phyloP scores from a whole-genome alignment of 352 stramenopile species.

The Plasmopara muralis region DNA sequence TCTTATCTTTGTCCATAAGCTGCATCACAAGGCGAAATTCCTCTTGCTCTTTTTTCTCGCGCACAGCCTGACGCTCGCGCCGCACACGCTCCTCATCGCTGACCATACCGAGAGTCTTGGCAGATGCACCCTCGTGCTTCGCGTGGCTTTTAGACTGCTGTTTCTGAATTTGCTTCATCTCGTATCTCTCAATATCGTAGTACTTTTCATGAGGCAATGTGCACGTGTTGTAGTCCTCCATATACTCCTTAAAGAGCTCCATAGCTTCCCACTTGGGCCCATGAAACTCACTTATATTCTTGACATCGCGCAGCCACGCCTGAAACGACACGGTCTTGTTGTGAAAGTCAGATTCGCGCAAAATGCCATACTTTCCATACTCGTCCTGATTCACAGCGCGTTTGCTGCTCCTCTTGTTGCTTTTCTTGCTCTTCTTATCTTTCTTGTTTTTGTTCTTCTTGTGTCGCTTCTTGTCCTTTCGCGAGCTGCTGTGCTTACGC shows the following conservation, averaged over 20 bases:
- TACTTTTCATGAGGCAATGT: conserved; percentile 96
- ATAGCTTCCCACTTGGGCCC: conserved; percentile 84
- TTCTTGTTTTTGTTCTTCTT: conserved; percentile 34
- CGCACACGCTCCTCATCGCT: conserved; percentile 62
- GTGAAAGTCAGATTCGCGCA: conserved; percentile 90
- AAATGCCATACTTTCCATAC: conserved; percentile 96
- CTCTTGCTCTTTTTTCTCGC: conserved; percentile 56
- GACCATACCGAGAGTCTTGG: conserved; percentile 19
- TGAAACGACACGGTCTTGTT: conserved; percentile 90
- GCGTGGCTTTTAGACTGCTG: conserved; percentile 44
- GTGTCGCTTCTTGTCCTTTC: conserved; percentile 30
- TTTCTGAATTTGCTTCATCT: conserved; percentile 91
- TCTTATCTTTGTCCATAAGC: conserved; percentile 82
- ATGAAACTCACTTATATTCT: conserved; percentile 85
- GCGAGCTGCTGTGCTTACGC: conserved; percentile 20
- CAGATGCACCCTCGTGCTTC: conserved; percentile 21
- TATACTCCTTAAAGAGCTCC: conserved; percentile 90
- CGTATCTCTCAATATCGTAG: conserved; percentile 97
- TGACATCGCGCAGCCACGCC: conserved; percentile 91
- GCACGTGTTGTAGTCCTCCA: conserved; percentile 98
- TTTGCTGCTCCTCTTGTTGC: conserved; percentile 25
- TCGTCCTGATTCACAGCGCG: conserved; percentile 82
- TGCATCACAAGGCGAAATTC: conserved; percentile 74
- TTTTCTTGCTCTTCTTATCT: conserved; percentile 7
- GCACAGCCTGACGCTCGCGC: conserved; percentile 44